Evolutionary conservation across 1,284 basidiomycete species (phyloP).

Genomic region (Anthracocystis panici-leucophaei): DNA sequence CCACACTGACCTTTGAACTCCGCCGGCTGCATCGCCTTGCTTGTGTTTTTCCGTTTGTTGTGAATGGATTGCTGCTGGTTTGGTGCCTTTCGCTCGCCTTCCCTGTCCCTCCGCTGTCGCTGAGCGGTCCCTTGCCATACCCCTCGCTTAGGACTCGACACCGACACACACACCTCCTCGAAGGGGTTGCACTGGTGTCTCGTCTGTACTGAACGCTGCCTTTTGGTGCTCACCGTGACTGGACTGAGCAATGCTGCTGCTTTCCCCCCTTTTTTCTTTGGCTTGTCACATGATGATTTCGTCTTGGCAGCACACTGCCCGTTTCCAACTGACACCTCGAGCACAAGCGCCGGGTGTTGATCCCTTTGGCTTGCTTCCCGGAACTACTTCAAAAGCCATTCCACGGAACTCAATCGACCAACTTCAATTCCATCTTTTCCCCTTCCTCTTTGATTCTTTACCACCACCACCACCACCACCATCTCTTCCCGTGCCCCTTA

Average conservation of each 20-base stretch:
- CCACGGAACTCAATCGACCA: neutral
- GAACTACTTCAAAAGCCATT: conserved; percentile 1
- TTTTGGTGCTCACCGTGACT: too few species aligned
- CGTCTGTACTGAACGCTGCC: neutral
- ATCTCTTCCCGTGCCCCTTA: conserved; percentile 5
- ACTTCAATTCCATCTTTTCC: neutral
- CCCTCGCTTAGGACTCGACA: conserved; percentile 5
- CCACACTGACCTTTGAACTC: neutral
- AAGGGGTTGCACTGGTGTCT: too few species aligned
- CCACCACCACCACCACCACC: conserved; percentile 8
- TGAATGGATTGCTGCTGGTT: neutral
- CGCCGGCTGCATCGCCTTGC: neutral
- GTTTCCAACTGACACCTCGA: neutral
- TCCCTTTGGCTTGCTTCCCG: neutral
- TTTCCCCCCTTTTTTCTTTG: neutral
- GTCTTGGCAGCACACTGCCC: neutral
- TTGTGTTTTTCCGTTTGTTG: neutral
- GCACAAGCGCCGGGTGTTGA: neutral
- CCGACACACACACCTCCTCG: neutral
- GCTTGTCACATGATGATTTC: conserved; percentile 4
- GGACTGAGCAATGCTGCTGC: neutral
- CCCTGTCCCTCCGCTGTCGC: neutral
- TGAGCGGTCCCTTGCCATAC: neutral
- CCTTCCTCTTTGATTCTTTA: conserved; percentile 13
- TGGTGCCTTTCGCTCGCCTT: neutral